Conservation (phyloP, 495 filamentous ascomycete species). For the Aspergillus bridgeri region DNA sequence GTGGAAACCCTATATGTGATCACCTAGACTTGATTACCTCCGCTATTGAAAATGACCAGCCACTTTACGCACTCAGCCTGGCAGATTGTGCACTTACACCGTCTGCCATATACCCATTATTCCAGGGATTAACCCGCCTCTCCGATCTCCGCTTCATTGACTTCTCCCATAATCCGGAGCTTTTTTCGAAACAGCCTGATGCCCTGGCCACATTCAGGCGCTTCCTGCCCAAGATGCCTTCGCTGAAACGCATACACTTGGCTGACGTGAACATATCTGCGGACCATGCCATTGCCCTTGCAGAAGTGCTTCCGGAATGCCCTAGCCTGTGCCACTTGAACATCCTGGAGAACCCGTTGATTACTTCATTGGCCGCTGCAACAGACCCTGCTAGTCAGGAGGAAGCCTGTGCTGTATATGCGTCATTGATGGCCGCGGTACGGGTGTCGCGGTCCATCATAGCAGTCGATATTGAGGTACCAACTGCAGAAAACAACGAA, state of each 20-base stretch:
- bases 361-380: conserved; percentile 64
- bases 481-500: conserved; percentile 71
- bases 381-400: conserved; percentile 72
- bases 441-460: conserved; percentile 80
- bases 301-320: conserved; percentile 84
- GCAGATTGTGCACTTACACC: conserved; percentile 82
- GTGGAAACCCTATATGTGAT: conserved; percentile 78
- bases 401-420: conserved; percentile 91
- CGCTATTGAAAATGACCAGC: conserved; percentile 56
- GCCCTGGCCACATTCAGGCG: conserved; percentile 73
- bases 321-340: conserved; percentile 82
- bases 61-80: conserved; percentile 78
- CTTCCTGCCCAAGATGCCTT: conserved; percentile 78
- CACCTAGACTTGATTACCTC: conserved; percentile 64
- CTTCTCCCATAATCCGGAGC: conserved; percentile 78
- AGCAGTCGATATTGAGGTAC: conserved; percentile 88
- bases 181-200: conserved; percentile 73
- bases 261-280: conserved; percentile 81
- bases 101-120: conserved; percentile 64
- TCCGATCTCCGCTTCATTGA: conserved; percentile 85
- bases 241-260: conserved; percentile 81
- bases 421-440: conserved; percentile 84
- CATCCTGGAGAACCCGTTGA: conserved; percentile 75
- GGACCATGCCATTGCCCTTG: conserved; percentile 83
- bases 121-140: conserved; percentile 70